These are phyloP conservation scores for Polychytrium aggregatum DNA, from an alignment of 192 early-diverging fungal species.

Conservation along the genomic window DNA sequence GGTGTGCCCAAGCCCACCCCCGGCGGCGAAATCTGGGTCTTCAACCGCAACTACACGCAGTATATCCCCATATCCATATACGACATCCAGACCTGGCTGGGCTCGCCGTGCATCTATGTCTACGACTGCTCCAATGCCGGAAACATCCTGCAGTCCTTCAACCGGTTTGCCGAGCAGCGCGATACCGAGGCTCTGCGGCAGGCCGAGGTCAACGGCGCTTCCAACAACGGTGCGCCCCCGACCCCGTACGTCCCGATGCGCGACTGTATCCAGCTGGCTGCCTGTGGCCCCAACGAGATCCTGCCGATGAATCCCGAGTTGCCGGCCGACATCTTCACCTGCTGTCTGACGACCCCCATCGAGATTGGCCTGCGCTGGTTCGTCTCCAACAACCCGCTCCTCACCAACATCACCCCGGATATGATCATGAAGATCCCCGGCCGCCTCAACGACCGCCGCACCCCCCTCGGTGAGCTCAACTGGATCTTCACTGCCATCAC, in stretches of 20 bases:
- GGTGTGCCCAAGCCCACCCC: slow-evolving; percentile 91
- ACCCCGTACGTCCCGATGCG: slow-evolving; percentile 25
- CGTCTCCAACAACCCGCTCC: slow-evolving; percentile 71
- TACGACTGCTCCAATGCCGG: slow-evolving; percentile 93
- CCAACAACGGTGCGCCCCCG: background rate
- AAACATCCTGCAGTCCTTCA: slow-evolving; percentile 80
- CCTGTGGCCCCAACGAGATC: slow-evolving; percentile 70
- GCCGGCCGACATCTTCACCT: slow-evolving; percentile 93
- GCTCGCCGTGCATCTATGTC: slow-evolving; percentile 90
- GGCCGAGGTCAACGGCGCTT: background rate
- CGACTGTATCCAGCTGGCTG: slow-evolving; percentile 91
- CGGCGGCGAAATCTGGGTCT: slow-evolving; percentile 97
- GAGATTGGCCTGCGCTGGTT: slow-evolving; percentile 89
- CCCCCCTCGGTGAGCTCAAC: slow-evolving; percentile 92
- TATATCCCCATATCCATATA: slow-evolving; percentile 90
- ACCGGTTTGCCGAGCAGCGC: slow-evolving; percentile 75
- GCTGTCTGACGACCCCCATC: slow-evolving; percentile 92
- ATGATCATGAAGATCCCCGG: slow-evolving; percentile 85
- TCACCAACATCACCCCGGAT: slow-evolving; percentile 62
- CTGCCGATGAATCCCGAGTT: slow-evolving; percentile 88
- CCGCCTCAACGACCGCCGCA: slow-evolving; percentile 74
- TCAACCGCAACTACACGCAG: slow-evolving; percentile 95
- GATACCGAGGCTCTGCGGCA: slow-evolving; percentile 46
- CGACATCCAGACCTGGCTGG: slow-evolving; percentile 89
- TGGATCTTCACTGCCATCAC: slow-evolving; percentile 99